Evolutionary conservation across 1,284 basidiomycete genomes (phyloP).

Genomic region (Earliella scabrosa): DNA sequence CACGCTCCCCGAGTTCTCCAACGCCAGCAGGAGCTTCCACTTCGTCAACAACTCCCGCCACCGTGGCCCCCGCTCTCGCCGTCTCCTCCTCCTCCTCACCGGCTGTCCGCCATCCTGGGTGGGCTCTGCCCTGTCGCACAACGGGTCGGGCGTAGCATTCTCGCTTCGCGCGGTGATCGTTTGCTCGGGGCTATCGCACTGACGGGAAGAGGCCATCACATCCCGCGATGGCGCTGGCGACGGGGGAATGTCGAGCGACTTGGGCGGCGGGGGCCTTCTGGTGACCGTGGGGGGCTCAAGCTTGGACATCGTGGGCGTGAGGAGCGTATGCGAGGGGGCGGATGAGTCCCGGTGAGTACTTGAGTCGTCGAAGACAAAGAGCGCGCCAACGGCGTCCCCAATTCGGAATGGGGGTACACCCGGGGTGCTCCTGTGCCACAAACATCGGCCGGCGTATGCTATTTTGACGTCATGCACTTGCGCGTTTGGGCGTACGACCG

Average conservation of each 20-base stretch:
- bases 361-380: too few relatives aligned
- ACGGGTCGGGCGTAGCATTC: not conserved
- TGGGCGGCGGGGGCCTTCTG: slow-evolving; percentile 1
- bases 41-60: slow-evolving; percentile 24
- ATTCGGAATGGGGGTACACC: too few relatives aligned
- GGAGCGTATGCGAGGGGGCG: not conserved
- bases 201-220: not conserved
- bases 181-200: not conserved
- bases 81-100: not conserved
- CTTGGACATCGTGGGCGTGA: not conserved
- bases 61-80: slow-evolving; percentile 1
- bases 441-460: too few relatives aligned
- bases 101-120: too few relatives aligned
- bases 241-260: slow-evolving; percentile 2
- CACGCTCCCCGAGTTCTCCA: slow-evolving; percentile 62
- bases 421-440: too few relatives aligned
- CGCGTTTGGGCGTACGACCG: too few relatives aligned
- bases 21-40: slow-evolving; percentile 38
- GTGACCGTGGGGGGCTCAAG: slow-evolving; percentile 6
- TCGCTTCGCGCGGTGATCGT: not conserved
- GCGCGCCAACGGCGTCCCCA: too few relatives aligned
- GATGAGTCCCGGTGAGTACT: not conserved
- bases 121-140: too few relatives aligned
- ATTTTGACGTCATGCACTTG: too few relatives aligned
- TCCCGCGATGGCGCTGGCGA: slow-evolving; percentile 4